These are phyloP conservation scores for Termitomyces sp. DNA, from an alignment of 768 basidiomycete genomes.

Conservation along the genomic window DNA sequence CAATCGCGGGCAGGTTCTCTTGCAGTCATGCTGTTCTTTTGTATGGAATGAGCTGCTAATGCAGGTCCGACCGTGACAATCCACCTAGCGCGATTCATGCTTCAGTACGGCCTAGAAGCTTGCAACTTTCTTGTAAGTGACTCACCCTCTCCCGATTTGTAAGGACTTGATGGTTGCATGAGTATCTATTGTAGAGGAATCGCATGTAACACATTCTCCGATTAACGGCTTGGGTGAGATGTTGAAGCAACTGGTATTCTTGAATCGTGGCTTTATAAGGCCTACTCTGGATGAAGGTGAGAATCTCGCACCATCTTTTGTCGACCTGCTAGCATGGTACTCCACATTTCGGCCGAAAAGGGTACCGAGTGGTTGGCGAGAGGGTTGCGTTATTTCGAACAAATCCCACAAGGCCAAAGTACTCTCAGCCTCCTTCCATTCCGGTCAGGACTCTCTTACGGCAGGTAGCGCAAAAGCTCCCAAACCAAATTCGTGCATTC, in stretches of 20 bases:
- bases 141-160: conserved; percentile 2
- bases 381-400: not conserved
- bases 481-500: not conserved
- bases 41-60: not conserved
- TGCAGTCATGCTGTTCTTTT: not conserved
- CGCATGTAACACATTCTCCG: not conserved
- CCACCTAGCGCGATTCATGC: not conserved
- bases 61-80: not conserved
- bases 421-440: not conserved
- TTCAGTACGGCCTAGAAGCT: not conserved
- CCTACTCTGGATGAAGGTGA: not conserved
- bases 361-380: not conserved
- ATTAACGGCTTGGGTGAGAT: not conserved
- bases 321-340: too few relatives aligned
- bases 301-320: not conserved
- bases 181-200: not conserved
- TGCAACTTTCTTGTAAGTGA: not conserved
- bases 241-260: not conserved
- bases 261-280: not conserved
- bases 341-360: not conserved
- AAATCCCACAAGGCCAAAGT: not conserved
- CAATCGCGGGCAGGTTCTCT: not conserved
- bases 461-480: not conserved
- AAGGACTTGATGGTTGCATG: not conserved
- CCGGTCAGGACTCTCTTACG: not conserved